These are phyloP conservation scores for Podospora didyma DNA, from an alignment of 495 filamentous ascomycete species.

Conservation along the genomic window DNA sequence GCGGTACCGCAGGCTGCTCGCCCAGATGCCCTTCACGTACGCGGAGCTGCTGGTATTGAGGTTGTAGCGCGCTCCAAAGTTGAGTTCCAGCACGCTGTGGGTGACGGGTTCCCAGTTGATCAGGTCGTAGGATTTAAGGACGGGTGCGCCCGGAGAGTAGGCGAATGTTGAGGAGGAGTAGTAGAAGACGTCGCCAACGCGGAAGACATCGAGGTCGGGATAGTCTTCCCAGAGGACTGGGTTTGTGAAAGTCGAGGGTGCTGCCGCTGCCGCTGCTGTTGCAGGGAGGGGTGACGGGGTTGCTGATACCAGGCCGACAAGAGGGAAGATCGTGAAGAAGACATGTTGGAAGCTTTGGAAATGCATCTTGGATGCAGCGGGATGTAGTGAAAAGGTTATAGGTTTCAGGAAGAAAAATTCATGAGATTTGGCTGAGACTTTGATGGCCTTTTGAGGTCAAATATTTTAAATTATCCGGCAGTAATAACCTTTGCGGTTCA, in stretches of 20 bases:
- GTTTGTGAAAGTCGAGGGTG: constrained; percentile 30
- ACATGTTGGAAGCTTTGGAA: no score
- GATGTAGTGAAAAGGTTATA: no score
- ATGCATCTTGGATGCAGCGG: no score
- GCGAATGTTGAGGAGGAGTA: constrained; percentile 55
- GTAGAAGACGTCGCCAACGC: constrained; percentile 45
- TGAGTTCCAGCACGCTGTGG: constrained; percentile 50
- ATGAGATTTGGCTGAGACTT: no score
- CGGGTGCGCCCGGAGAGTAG: constrained; percentile 56
- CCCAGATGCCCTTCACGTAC: constrained; percentile 55
- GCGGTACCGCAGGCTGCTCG: constrained; percentile 49
- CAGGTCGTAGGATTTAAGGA: constrained; percentile 54
- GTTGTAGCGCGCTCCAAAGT: constrained; percentile 46
- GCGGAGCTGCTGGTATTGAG: constrained; percentile 34
- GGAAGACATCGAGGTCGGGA: constrained; percentile 38
- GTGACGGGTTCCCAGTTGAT: constrained; percentile 53
- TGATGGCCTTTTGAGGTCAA: no score
- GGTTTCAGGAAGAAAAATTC: no score
- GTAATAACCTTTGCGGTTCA: no score
- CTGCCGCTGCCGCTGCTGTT: no score
- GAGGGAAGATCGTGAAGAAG: no score
- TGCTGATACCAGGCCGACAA: no score
- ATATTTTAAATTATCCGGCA: no score
- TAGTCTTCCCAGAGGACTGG: constrained; percentile 34
- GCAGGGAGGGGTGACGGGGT: no score